Percentiles rank a stretch among this genome's conserved stretches.
Conservation (phyloP, 345 rosid species). For the Eucalyptus pauciflora region DNA sequence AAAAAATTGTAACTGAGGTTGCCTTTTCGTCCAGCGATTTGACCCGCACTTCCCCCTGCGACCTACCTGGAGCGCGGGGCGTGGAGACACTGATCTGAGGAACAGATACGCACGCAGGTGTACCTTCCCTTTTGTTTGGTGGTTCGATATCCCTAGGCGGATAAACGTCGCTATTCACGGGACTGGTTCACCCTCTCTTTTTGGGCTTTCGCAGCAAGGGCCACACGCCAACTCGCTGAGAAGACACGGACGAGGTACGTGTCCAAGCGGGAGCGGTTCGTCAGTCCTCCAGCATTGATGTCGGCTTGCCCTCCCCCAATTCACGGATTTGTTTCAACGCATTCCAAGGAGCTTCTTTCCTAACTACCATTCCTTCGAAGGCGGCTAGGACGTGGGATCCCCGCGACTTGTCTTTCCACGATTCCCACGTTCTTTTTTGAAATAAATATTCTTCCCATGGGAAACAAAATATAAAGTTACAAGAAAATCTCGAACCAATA, state of each 20-base stretch:
- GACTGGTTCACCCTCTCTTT: background rate
- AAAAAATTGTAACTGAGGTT: too few relatives aligned
- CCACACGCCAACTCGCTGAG: background rate
- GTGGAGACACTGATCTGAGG: background rate
- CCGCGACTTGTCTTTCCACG: background rate
- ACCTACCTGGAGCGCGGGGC: background rate
- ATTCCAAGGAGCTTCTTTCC: background rate
- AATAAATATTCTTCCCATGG: background rate
- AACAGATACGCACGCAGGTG: background rate
- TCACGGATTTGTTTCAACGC: background rate
- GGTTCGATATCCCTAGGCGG: background rate
- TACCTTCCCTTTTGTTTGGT: background rate
- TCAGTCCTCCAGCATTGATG: background rate
- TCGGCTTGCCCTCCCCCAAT: background rate
- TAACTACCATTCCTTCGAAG: background rate
- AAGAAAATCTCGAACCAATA: rapidly evolving
- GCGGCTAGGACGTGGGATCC: background rate
- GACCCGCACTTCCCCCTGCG: background rate
- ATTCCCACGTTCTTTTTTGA: background rate
- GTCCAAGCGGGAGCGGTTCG: background rate
- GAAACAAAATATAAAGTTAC: too few relatives aligned
- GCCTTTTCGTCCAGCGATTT: too few relatives aligned
- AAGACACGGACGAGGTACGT: background rate
- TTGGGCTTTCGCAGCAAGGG: background rate
- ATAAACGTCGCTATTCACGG: background rate